Evolutionary conservation across 768 basidiomycete genomes (phyloP), one percentile per base, ranked within the genome.

Genomic region (Dioszegia crocea): DNA sequence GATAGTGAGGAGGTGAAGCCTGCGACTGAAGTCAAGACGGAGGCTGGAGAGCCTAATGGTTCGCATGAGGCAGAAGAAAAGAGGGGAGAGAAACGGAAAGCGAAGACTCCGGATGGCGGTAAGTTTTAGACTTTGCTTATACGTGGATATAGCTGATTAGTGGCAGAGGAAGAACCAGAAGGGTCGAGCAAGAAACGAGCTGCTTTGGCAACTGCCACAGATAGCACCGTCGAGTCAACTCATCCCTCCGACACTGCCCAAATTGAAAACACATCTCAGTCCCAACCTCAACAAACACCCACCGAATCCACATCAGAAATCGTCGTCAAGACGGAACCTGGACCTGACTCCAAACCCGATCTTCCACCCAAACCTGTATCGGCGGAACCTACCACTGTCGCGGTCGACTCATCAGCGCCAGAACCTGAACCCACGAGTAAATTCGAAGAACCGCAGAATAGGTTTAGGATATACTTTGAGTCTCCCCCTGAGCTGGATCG

Each of bases 391-490:
- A 36, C 31, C 23, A 29, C 23, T 2, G 16, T 21, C 8, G 33
- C 29, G 26, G 4, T 33, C 56, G 30, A 9, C 17, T 21, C 21
- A 47, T 17, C 56, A 9, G 41, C 45, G 11, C 24, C 60, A 0
- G 27, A 27, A 8, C 17, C 55, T 23, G 29, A 41, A 11, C 46
- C 55, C 1, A 17, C 10, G 38, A 59, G 48, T 33, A 59, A 44
- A 33, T 59, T 43, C 49, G 59, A 78, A 75, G 56, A 75, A 4
- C 67, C 64, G 26, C 67, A 78, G 64, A 78, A 77, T 56, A 71
- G 79, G 11, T 73, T 80, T 38, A 61, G 79, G 11, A 79, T 80
- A 43, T 79, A 80, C 71, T 79, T 80, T 60, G 75, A 78, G 24
- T 76, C 75, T 26, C 79, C 78, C 4, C 68, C 76, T 17, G 67